These are phyloP conservation scores for Phytophthora idaei DNA, from an alignment of 352 stramenopile genomes.

Conservation along the genomic window DNA sequence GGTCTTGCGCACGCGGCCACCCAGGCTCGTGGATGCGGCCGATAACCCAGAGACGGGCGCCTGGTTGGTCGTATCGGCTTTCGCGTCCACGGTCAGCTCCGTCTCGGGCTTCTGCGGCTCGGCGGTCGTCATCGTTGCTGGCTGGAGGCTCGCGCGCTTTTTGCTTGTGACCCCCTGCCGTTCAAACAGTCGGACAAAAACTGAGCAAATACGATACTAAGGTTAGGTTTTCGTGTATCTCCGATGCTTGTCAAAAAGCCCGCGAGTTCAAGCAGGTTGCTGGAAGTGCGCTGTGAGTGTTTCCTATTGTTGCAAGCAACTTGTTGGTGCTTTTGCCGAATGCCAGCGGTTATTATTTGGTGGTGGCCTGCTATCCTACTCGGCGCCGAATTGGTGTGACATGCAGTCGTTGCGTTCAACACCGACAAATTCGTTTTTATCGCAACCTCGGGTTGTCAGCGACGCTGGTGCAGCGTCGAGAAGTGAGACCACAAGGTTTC, in stretches of 20 bases:
- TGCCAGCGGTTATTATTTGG: not conserved
- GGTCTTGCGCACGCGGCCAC: constrained; percentile 60
- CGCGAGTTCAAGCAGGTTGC: not conserved
- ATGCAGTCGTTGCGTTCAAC: no score
- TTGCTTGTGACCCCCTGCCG: constrained; percentile 21
- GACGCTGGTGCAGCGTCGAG: no score
- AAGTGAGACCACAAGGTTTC: no score
- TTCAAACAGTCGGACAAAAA: constrained; percentile 3
- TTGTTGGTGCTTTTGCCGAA: not conserved
- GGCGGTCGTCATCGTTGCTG: constrained; percentile 22
- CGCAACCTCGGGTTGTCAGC: no score
- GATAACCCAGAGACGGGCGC: not conserved
- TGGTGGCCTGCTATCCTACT: no score
- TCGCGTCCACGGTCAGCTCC: constrained; percentile 17
- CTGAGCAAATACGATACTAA: constrained; percentile 2
- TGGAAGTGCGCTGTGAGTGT: no score
- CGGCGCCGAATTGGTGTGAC: no score
- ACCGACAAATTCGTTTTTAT: no score
- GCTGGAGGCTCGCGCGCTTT: constrained; percentile 23
- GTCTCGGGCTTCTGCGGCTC: constrained; percentile 14
- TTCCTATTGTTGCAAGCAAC: no score
- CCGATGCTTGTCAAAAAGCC: constrained; percentile 1
- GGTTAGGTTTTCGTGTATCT: not conserved
- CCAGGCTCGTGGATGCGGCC: constrained; percentile 30
- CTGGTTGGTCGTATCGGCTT: constrained; percentile 6